These are phyloP conservation scores for Fusarium penzigii DNA, from an alignment of 2,329 filamentous ascomycete genomes.

Conservation along the genomic window DNA sequence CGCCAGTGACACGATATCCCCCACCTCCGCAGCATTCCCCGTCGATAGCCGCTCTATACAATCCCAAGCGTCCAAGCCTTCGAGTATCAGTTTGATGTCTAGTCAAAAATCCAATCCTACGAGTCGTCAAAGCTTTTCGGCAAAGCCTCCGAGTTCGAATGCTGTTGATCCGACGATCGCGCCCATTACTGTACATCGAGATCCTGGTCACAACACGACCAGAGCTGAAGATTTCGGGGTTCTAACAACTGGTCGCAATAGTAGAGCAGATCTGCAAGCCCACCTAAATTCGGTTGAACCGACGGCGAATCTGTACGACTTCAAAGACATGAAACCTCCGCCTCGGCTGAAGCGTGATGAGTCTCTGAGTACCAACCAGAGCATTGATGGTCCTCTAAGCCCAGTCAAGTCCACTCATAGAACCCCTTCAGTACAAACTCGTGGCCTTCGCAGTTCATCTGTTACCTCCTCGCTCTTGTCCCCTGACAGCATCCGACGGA, in stretches of 20 bases:
- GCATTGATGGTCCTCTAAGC: constrained; percentile 48
- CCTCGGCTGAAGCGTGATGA: constrained; percentile 44
- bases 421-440: constrained; percentile 37
- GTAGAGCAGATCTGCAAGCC: constrained; percentile 43
- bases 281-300: constrained; percentile 38
- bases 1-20: constrained; percentile 40
- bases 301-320: constrained; percentile 41
- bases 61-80: constrained; percentile 47
- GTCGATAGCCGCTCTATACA: constrained; percentile 44
- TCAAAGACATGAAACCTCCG: constrained; percentile 37
- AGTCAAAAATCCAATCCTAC: constrained; percentile 44
- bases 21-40: constrained; percentile 33
- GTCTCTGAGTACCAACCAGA: constrained; percentile 47
- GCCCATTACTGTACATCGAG: constrained; percentile 52
- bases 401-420: constrained; percentile 40
- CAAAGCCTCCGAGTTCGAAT: constrained; percentile 44
- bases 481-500: constrained; percentile 42
- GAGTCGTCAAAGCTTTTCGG: constrained; percentile 43
- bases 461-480: constrained; percentile 37
- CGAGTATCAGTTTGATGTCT: constrained; percentile 49
- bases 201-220: constrained; percentile 44
- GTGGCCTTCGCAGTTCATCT: constrained; percentile 37
- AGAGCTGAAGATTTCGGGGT: constrained; percentile 46
- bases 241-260: constrained; percentile 37
- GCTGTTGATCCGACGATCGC: constrained; percentile 47